Percentiles rank a stretch among this genome's conserved stretches.
phyloP scores from a whole-genome alignment of 1,284 basidiomycete genomes.

The Cutaneotrichosporon daszewskae region DNA sequence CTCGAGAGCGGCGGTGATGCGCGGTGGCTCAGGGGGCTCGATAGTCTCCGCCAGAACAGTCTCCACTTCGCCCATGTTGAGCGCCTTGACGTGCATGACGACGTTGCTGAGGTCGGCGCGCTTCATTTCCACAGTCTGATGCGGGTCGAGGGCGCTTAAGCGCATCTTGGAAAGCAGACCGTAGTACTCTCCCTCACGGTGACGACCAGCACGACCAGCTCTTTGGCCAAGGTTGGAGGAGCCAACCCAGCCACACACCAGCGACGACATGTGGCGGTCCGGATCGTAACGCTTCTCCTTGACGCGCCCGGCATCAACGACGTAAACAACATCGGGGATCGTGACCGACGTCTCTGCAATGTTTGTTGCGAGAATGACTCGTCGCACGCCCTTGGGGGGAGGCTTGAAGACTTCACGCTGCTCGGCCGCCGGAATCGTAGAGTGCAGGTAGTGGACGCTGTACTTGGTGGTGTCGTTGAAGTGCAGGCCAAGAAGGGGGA shows the following conservation, averaged over 20 bases:
- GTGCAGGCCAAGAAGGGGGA: conserved; percentile 57
- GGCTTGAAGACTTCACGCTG: conserved; percentile 88
- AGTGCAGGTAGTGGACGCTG: conserved; percentile 84
- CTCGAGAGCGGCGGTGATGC: conserved; percentile 75
- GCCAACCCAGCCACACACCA: conserved; percentile 86
- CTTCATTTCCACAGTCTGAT: conserved; percentile 96
- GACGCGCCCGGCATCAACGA: conserved; percentile 81
- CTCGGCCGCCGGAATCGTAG: conserved; percentile 79
- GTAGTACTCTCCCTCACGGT: conserved; percentile 86
- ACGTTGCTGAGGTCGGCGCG: conserved; percentile 84
- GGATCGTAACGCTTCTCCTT: conserved; percentile 93
- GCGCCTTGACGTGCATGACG: conserved; percentile 96
- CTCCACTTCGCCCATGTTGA: conserved; percentile 84
- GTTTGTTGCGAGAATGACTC: conserved; percentile 88
- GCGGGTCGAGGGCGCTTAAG: conserved; percentile 62
- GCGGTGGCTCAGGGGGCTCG: conserved; percentile 77
- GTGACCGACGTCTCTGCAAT: conserved; percentile 96
- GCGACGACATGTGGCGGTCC: conserved; percentile 74
- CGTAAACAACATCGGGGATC: conserved; percentile 93
- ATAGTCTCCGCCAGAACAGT: conserved; percentile 80
- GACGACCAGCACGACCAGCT: conserved; percentile 88
- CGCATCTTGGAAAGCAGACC: conserved; percentile 70
- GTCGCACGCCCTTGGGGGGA: conserved; percentile 66
- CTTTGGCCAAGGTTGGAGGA: conserved; percentile 90
- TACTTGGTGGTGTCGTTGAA: conserved; percentile 60